Evolutionary conservation across 1,139 yeast species (phyloP).

Genomic region (Lodderomyces elongisporus): DNA sequence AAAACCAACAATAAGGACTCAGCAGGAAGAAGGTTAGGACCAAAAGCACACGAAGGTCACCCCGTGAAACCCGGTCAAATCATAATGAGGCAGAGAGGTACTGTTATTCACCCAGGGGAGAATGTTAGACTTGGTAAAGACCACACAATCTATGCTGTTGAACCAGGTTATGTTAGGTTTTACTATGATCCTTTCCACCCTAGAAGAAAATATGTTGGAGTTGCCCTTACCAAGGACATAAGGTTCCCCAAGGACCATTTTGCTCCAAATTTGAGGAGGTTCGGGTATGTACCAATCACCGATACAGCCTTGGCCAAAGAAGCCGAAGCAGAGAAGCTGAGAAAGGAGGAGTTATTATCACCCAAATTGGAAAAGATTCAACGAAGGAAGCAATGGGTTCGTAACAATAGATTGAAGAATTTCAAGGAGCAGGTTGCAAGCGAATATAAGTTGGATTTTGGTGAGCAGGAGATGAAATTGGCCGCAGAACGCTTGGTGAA

Average conservation of each 20-base stretch:
- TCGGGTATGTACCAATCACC: slow-evolving; percentile 61
- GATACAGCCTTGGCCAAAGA: slow-evolving; percentile 47
- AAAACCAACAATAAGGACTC: slow-evolving; percentile 91
- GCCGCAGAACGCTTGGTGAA: slow-evolving; percentile 50
- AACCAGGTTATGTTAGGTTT: slow-evolving; percentile 89
- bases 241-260: slow-evolving; percentile 85
- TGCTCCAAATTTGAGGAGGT: slow-evolving; percentile 77
- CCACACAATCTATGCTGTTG: slow-evolving; percentile 85
- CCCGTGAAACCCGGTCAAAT: slow-evolving; percentile 76
- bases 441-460: slow-evolving; percentile 23
- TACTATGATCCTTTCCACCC: slow-evolving; percentile 98
- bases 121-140: slow-evolving; percentile 89
- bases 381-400: slow-evolving; percentile 27
- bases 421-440: slow-evolving; percentile 14
- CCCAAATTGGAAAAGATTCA: slow-evolving; percentile 41
- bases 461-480: slow-evolving; percentile 28
- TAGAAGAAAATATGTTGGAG: slow-evolving; percentile 82
- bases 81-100: slow-evolving; percentile 92
- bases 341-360: slow-evolving; percentile 58
- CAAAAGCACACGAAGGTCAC: slow-evolving; percentile 76
- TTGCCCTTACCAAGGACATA: slow-evolving; percentile 62
- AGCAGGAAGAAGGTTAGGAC: slow-evolving; percentile 91
- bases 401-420: slow-evolving; percentile 15
- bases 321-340: slow-evolving; percentile 54
- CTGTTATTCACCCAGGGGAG: slow-evolving; percentile 94